Evolutionary conservation across 2,329 filamentous ascomycete species (phyloP).

Genomic region (Fusarium pseudoanthophilum): DNA sequence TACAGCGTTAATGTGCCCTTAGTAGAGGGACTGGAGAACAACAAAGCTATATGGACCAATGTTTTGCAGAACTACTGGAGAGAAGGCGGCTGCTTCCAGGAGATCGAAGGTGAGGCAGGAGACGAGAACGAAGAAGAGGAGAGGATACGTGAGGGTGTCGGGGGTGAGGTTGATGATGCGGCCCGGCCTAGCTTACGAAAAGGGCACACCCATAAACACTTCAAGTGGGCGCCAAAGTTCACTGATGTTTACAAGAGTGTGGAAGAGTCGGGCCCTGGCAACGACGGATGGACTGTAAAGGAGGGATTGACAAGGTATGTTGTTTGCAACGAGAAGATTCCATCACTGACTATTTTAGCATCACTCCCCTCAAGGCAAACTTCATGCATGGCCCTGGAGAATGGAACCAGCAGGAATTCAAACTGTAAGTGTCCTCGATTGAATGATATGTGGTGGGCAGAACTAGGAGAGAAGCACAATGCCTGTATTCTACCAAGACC

Average conservation of each 20-base stretch:
- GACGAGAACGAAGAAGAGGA: slow-evolving; percentile 78
- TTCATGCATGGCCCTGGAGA: slow-evolving; percentile 81
- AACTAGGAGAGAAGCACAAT: slow-evolving; percentile 35
- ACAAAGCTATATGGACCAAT: slow-evolving; percentile 82
- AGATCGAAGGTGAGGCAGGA: slow-evolving; percentile 73
- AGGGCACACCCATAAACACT: slow-evolving; percentile 81
- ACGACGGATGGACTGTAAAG: slow-evolving; percentile 93
- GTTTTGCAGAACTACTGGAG: slow-evolving; percentile 94
- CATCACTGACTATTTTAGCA: slow-evolving; percentile 59
- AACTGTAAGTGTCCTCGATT: slow-evolving; percentile 74
- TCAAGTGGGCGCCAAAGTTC: slow-evolving; percentile 93
- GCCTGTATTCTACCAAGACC: slow-evolving; percentile 46
- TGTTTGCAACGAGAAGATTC: background rate
- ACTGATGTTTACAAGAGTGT: slow-evolving; percentile 88
- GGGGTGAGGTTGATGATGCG: slow-evolving; percentile 56
- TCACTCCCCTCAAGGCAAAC: slow-evolving; percentile 91
- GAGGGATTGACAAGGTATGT: slow-evolving; percentile 85
- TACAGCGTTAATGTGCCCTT: slow-evolving; percentile 93
- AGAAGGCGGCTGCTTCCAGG: slow-evolving; percentile 86
- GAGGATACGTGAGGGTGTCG: slow-evolving; percentile 74
- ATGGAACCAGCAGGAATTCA: slow-evolving; percentile 76
- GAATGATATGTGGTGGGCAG: slow-evolving; percentile 15
- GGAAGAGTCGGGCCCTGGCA: slow-evolving; percentile 80
- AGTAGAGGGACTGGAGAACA: slow-evolving; percentile 75
- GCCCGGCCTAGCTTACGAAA: slow-evolving; percentile 44